These are phyloP conservation scores for Trichomonascaceae sp. DNA, from an alignment of 1,139 yeast genomes.

Conservation along the genomic window DNA sequence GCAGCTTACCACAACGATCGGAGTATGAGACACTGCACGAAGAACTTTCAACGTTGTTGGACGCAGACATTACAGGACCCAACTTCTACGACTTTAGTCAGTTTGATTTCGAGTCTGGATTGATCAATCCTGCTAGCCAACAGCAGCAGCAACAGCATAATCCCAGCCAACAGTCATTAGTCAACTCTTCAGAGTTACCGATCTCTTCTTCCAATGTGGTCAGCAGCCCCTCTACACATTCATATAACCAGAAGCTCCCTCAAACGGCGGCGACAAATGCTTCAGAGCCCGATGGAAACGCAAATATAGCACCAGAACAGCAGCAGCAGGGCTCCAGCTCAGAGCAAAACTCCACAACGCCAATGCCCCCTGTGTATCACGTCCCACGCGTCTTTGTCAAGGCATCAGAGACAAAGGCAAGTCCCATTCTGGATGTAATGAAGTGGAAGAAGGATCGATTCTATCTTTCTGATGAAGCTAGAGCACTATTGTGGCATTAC, in stretches of 20 bases:
- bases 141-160: neutral
- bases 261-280: neutral
- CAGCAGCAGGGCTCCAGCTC: too few species aligned
- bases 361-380: neutral
- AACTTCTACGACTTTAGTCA: neutral
- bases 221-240: too few species aligned
- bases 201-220: too few species aligned
- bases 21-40: constrained; percentile 11
- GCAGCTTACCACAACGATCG: too few species aligned
- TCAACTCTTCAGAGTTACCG: too few species aligned
- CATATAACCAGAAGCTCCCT: too few species aligned
- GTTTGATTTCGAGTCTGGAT: neutral
- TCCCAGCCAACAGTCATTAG: too few species aligned
- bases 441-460: too few species aligned
- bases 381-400: neutral
- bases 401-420: neutral
- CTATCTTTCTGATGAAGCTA: constrained; percentile 24
- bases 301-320: neutral
- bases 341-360: neutral
- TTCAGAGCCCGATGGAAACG: neutral
- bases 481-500: constrained; percentile 62
- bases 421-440: neutral
- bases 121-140: neutral
- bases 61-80: constrained; percentile 4
- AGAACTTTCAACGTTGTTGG: constrained; percentile 8